These are phyloP conservation scores for Zymoseptoria crescenta DNA, from an alignment of 2,329 filamentous ascomycete genomes.

Conservation along the genomic window DNA sequence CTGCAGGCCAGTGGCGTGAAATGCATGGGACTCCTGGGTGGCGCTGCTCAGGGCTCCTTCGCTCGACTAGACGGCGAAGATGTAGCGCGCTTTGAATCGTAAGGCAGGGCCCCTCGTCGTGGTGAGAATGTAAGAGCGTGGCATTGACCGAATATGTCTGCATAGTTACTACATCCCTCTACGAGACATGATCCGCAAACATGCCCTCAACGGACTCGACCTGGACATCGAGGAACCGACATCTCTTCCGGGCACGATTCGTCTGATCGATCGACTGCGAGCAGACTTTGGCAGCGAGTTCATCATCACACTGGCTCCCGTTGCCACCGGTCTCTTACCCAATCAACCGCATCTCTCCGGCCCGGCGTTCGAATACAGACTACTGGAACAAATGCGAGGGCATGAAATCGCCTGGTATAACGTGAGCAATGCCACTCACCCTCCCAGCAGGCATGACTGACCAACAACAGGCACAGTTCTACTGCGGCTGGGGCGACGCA, in stretches of 20 bases:
- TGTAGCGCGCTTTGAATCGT: conserved; percentile 54
- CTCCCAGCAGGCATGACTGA: neutral
- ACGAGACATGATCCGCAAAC: conserved; percentile 53
- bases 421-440: conserved; percentile 2
- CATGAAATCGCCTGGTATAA: conserved; percentile 76
- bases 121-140: neutral
- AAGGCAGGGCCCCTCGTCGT: neutral
- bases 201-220: conserved; percentile 62
- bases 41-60: conserved; percentile 66
- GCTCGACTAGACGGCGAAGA: conserved; percentile 52
- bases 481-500: conserved; percentile 77
- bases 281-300: conserved; percentile 62
- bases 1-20: conserved; percentile 68
- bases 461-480: conserved; percentile 59
- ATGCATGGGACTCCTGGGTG: conserved; percentile 80
- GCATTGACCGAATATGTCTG: neutral
- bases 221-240: conserved; percentile 74
- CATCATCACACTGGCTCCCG: conserved; percentile 73
- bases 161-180: conserved; percentile 59
- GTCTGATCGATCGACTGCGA: conserved; percentile 42
- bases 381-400: conserved; percentile 61
- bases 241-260: conserved; percentile 55
- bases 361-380: conserved; percentile 60
- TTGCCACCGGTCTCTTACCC: conserved; percentile 63
- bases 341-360: conserved; percentile 60